Evolutionary conservation across 1,139 yeast species (phyloP), one percentile per base, ranked within the genome.

Genomic region (Hemisphaericaspora subhashii): DNA sequence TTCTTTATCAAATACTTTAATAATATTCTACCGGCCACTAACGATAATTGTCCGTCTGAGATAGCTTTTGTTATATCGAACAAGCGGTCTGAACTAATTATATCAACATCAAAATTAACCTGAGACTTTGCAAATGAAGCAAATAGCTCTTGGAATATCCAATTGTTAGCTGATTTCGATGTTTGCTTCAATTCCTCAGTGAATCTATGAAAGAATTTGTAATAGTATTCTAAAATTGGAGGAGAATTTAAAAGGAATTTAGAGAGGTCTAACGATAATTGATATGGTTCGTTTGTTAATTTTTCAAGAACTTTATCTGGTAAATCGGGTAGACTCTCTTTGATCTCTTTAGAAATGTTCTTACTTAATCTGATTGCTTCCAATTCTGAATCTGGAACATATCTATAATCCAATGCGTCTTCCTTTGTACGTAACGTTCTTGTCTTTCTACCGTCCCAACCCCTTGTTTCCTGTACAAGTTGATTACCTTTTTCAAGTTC

Each of bases 311-410:
- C 60, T 4, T 65, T 66, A 41, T 86, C 94, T 0, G 96, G 94
- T 2, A 83, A 62, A 18, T 62, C 71, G 0, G 94, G 92, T 39
- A 89, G 57, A 0, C 47, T 41, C 0, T 54, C 40, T 13, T 51
- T 49, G 0, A 88, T 61, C 5, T 69, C 69, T 0, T 58, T 46
- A 1, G 45, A 48, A 14, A 72, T 67, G 5, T 44, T 37, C 2
- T 65, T 46, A 31, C 77, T 66, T 9, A 92, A 58, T 36, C 55
- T 51, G 4, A 90, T 64, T 0, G 66, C 62, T 0, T 94, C 89
- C 17, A 92, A 64, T 56, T 94, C 98, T 1, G 95, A 86, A 55
- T 92, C 98, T 0, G 98, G 97, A 73, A 92, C 84, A 57, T 89
- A 92, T 53, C 98, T 69, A 59, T 92, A 92, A 58, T 92, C 98